Conservation (phyloP, 768 basidiomycete species). For the Lactarius tabidus region DNA sequence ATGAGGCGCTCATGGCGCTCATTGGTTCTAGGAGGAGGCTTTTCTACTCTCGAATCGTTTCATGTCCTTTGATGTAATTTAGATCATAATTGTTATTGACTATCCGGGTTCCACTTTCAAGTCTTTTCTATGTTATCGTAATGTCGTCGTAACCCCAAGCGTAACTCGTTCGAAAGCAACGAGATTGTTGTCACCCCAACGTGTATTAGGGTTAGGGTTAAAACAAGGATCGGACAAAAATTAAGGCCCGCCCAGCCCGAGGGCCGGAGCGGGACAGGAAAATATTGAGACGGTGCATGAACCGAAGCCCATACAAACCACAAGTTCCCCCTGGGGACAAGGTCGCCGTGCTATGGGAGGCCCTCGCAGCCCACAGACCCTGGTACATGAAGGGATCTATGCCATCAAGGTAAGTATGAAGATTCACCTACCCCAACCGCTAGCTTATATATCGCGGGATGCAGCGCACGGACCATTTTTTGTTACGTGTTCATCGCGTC, state of each 20-base stretch:
- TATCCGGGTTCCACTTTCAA: background rate
- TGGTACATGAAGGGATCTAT: slow-evolving; percentile 29
- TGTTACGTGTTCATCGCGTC: background rate
- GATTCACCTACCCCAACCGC: background rate
- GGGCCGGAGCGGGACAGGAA: slow-evolving; percentile 66
- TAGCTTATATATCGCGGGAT: background rate
- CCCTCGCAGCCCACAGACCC: slow-evolving; percentile 28
- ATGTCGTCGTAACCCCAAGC: too few species aligned
- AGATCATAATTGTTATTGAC: background rate
- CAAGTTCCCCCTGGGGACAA: slow-evolving; percentile 28
- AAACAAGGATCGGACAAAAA: background rate
- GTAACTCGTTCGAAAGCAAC: background rate
- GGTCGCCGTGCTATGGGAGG: slow-evolving; percentile 31
- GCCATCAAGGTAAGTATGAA: slow-evolving; percentile 33
- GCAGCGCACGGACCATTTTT: background rate
- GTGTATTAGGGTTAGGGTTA: slow-evolving; percentile 17
- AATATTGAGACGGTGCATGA: slow-evolving; percentile 80
- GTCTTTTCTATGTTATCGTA: too few species aligned
- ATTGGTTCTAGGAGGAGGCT: background rate
- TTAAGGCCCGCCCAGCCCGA: slow-evolving; percentile 30
- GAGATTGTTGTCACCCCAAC: background rate
- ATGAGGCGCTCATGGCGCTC: background rate
- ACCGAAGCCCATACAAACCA: slow-evolving; percentile 51
- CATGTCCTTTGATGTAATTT: background rate
- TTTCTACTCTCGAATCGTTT: background rate